Conservation (phyloP, 1,139 yeast genomes). For the Debaryomyces singareniensis region DNA sequence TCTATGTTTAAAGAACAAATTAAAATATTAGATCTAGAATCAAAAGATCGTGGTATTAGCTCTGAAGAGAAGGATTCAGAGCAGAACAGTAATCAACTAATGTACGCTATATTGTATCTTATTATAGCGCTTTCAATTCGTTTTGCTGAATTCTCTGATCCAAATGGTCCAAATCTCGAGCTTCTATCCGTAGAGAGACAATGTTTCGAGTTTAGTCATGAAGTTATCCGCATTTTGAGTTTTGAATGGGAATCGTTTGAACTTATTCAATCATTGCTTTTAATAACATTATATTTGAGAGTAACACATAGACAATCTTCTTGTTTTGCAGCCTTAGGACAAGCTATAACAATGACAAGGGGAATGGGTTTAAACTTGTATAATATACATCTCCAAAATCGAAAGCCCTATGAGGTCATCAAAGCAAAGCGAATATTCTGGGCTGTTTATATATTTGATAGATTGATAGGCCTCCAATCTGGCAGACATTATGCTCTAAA, state of each 20-base stretch:
- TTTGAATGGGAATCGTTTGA: slow-evolving; percentile 69
- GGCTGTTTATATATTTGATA: slow-evolving; percentile 52
- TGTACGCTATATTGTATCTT: slow-evolving; percentile 46
- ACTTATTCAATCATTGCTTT: slow-evolving; percentile 56
- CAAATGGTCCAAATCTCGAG: slow-evolving; percentile 24
- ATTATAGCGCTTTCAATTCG: slow-evolving; percentile 49
- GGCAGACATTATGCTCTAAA: slow-evolving; percentile 44
- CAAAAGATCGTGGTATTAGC: slow-evolving; percentile 5
- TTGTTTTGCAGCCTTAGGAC: slow-evolving; percentile 46
- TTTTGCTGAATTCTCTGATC: slow-evolving; percentile 42
- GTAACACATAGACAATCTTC: slow-evolving; percentile 55
- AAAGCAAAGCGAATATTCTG: slow-evolving; percentile 54
- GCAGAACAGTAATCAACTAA: slow-evolving; percentile 35
- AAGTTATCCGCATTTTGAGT: slow-evolving; percentile 41
- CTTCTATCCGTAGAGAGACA: slow-evolving; percentile 40
- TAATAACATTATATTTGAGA: slow-evolving; percentile 49
- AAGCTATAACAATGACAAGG: slow-evolving; percentile 48
- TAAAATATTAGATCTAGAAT: slow-evolving; percentile 22
- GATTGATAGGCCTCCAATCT: slow-evolving; percentile 47
- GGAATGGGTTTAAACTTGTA: slow-evolving; percentile 49
- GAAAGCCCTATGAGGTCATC: slow-evolving; percentile 38
- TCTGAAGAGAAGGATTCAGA: slow-evolving; percentile 10
- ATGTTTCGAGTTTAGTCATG: slow-evolving; percentile 46
- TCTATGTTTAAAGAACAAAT: slow-evolving; percentile 49
- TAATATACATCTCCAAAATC: slow-evolving; percentile 9